Conservation (phyloP, 495 filamentous ascomycete species). For the Gamarada debralockiae region DNA sequence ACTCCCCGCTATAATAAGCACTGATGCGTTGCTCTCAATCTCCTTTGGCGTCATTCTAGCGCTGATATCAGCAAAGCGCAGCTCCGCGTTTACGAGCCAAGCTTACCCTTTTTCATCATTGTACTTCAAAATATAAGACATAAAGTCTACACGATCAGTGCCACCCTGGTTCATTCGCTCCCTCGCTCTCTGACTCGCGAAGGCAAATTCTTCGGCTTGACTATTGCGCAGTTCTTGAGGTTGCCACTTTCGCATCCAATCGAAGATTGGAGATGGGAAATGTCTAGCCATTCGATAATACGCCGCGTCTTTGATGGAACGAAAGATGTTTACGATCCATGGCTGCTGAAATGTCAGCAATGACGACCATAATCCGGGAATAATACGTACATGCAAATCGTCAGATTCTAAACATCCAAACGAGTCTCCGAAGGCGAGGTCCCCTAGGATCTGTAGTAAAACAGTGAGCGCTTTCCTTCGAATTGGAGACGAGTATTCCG, state of each 20-base stretch:
- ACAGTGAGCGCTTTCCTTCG: too few relatives aligned
- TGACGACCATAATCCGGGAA: too few relatives aligned
- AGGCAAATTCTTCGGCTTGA: neutral
- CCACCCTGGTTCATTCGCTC: neutral
- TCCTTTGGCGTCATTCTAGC: constrained; percentile 27
- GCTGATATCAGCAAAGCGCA: too few relatives aligned
- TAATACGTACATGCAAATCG: constrained; percentile 36
- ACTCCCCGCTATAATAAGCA: constrained; percentile 45
- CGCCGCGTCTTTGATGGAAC: neutral
- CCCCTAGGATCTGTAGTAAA: too few relatives aligned
- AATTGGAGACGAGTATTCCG: too few relatives aligned
- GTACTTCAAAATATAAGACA: constrained; percentile 14
- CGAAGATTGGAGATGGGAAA: neutral
- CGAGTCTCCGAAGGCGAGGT: constrained; percentile 34
- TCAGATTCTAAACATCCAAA: constrained; percentile 29
- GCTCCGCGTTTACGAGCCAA: too few relatives aligned
- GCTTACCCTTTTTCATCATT: constrained; percentile 6
- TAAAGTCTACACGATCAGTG: constrained; percentile 11
- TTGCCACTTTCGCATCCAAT: neutral
- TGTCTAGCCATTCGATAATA: neutral
- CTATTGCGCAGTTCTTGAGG: neutral
- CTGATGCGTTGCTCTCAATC: constrained; percentile 24
- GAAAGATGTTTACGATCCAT: constrained; percentile 2
- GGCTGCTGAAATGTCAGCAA: too few relatives aligned
- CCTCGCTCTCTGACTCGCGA: neutral